Evolutionary conservation across 2,329 filamentous ascomycete species (phyloP), one percentile per base, ranked within the genome.

Genomic region (Tolypocladium tropicale): DNA sequence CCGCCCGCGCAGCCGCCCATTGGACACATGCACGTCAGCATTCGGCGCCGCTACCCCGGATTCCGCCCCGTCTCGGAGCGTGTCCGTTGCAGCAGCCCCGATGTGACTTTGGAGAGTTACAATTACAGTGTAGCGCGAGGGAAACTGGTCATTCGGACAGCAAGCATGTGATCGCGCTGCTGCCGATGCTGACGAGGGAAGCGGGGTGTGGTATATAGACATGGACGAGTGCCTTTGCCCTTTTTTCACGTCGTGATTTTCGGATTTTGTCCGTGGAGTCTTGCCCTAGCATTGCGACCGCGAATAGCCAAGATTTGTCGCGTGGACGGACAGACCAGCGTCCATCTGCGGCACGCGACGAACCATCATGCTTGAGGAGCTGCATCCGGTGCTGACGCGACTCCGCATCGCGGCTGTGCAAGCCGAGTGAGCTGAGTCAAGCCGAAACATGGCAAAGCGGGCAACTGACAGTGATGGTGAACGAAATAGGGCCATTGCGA

Each of bases 391-490:
- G 39, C 63, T 80, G 37, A 69, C 73, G 56, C 74, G 75, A 53
- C 68, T 79, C 58, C 75, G 77, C 59, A 73, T 80, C 58, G 76
- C 75, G 32, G 70, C 77, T 32, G 65, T 78, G 37, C 74, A 77
- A 64, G 73, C 71, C 49, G 68, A 76, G 76, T 79, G 67, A 62
- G 77, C 72, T 25, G 48, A n/a, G 33, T 23, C n/a, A 30, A 18
- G 5, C 18, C 23, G 23, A n/a, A n/a, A 14, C 23, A 28, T 14
- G 23, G 12, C 3, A 25, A 2, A 6, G 39, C 11, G 21, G 7
- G 21, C n/a, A 25, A 14, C 11, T 46, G 43, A 28, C 16, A 25
- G 11, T n/a, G 21, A 41, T 53, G 23, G 53, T 36, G 18, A 18
- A 2, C 7, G 10, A 23, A 7, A 18, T 21, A 60, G 60, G 25